Evolutionary conservation across 2,329 filamentous ascomycete species (phyloP), one percentile per base, ranked within the genome.

Genomic region (Nemania abortiva): DNA sequence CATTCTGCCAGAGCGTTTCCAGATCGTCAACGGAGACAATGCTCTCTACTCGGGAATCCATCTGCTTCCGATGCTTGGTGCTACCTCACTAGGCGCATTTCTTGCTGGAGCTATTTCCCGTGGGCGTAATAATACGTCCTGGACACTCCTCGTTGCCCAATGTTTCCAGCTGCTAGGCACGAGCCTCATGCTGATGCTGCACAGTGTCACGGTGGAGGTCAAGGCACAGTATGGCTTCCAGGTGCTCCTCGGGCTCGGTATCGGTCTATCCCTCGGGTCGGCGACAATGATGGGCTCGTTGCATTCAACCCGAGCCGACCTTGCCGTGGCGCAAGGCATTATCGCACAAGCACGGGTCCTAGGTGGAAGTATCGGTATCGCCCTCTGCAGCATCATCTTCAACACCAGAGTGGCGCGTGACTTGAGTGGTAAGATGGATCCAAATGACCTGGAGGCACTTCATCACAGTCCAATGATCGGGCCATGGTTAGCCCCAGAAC

Each of bases 301-400:
- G 15, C 83, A 88, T 55, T 83, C 85, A 0, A 79, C 82, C 20
- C 77, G 79, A 7, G 81, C 81, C 65, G 84, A 88, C 63, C 80
- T 88, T 58, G 88, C 88, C 0, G 85, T 87, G 1, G 87, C 87
- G 0, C 87, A 90, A 72, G 89, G 88, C 0, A 84, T 87, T 4
- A 82, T 90, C 10, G 86, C 88, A 0, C 88, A 91, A 76, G 84
- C 86, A 1, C 84, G 89, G 15, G 86, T 90, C 0, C 79, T 90
- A 1, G 89, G 89, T 0, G 88, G 89, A 2, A 86, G 86, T 45
- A 81, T 90, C 31, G 89, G 88, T 0, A 81, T 90, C 52, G 85
- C 88, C 0, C 77, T 86, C 27, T 88, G 88, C 71, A 89, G 86
- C n/a, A 84, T 89, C 15, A 82, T 90, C 11, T 86, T 89, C 77